Percentiles rank a stretch among this genome's conserved stretches.
Conservation (phyloP, 225 moss, liverwort and hornwort species). For the Rhytidiadelphus loreus region DNA sequence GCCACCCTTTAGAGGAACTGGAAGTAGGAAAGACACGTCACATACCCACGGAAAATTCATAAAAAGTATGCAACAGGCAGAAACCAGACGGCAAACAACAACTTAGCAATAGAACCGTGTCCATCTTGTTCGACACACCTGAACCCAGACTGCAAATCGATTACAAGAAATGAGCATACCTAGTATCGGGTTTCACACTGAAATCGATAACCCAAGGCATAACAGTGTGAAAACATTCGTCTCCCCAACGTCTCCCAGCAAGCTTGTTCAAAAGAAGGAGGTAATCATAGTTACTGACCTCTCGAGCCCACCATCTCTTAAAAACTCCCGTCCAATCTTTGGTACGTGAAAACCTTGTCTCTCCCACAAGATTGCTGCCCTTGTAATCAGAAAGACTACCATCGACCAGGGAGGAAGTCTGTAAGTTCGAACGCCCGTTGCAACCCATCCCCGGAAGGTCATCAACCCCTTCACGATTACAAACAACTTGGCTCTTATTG, state of each 20-base stretch:
- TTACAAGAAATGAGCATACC: conserved; percentile 13
- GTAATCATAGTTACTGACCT: conserved; percentile 85
- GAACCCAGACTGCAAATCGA: not conserved
- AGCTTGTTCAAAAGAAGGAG: conserved; percentile 72
- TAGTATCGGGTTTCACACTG: conserved; percentile 56
- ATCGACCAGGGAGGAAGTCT: not conserved
- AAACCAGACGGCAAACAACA: not conserved
- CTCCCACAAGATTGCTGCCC: conserved; percentile 25
- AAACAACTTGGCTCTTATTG: not conserved
- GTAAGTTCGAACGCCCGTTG: not conserved
- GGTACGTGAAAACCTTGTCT: conserved; percentile 17
- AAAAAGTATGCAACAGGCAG: not conserved
- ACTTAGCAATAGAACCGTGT: not conserved
- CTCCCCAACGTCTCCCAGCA: conserved; percentile 79
- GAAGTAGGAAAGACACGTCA: not conserved
- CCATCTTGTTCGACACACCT: not conserved
- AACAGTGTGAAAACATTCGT: conserved; percentile 80
- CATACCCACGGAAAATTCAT: not conserved
- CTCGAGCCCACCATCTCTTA: conserved; percentile 76
- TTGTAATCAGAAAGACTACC: conserved; percentile 18
- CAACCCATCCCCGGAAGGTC: not conserved
- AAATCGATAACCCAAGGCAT: conserved; percentile 96
- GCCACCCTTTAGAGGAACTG: conserved; percentile 57
- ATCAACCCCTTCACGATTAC: not conserved
- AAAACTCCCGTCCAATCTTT: conserved; percentile 61